Conservation (phyloP, 2,329 filamentous ascomycete species). For the Scortechinia acanthostroma region DNA sequence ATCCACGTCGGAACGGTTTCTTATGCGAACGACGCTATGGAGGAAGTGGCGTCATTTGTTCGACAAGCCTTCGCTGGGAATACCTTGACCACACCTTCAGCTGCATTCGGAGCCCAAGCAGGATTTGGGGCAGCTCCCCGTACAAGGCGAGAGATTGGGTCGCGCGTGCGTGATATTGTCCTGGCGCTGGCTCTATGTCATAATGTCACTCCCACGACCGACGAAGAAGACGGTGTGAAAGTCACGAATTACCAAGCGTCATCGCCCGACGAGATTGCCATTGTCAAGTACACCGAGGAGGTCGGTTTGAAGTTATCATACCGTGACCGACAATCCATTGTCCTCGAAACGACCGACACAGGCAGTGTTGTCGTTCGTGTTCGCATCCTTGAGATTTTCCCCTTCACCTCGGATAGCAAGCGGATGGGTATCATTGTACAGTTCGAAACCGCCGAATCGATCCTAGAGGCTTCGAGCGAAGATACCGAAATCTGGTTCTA, state of each 20-base stretch:
- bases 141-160: slow-evolving; percentile 85
- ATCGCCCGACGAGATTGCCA: slow-evolving; percentile 95
- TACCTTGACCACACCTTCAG: slow-evolving; percentile 31
- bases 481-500: slow-evolving; percentile 92
- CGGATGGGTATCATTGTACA: slow-evolving; percentile 95
- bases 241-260: slow-evolving; percentile 90
- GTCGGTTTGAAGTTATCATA: slow-evolving; percentile 79
- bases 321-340: slow-evolving; percentile 81
- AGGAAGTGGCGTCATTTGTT: slow-evolving; percentile 83
- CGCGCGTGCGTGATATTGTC: slow-evolving; percentile 85
- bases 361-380: slow-evolving; percentile 74
- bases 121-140: slow-evolving; percentile 61
- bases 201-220: slow-evolving; percentile 87
- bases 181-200: slow-evolving; percentile 88
- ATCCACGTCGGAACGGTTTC: slow-evolving; percentile 97
- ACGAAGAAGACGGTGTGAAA: slow-evolving; percentile 64
- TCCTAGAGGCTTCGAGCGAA: slow-evolving; percentile 36
- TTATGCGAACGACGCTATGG: slow-evolving; percentile 97
- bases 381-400: slow-evolving; percentile 86
- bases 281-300: slow-evolving; percentile 88
- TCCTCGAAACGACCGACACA: slow-evolving; percentile 70
- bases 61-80: slow-evolving; percentile 70
- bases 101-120: slow-evolving; percentile 34
- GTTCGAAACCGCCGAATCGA: slow-evolving; percentile 54
- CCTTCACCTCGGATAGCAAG: slow-evolving; percentile 95